Conservation (phyloP, 257 asterid genomes). For the Solanum sparsipilum region DNA sequence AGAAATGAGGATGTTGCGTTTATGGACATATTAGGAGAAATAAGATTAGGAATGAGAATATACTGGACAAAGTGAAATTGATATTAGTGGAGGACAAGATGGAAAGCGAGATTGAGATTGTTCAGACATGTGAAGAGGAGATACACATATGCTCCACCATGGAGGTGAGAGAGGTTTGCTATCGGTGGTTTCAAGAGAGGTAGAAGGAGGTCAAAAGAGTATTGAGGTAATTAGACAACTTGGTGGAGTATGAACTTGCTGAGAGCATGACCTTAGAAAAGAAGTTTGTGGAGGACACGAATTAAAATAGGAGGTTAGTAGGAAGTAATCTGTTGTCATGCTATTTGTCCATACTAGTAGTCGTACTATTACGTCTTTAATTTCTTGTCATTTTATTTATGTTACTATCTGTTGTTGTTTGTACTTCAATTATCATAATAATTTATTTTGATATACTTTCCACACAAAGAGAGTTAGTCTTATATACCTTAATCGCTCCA, state of each 20-base stretch:
- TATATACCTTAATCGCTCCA: too few species aligned
- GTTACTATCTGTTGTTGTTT: too few species aligned
- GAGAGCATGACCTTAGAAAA: neutral
- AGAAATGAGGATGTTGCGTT: neutral
- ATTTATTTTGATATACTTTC: neutral
- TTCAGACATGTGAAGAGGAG: too few species aligned
- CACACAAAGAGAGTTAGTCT: neutral
- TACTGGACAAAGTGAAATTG: accelerated
- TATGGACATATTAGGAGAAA: neutral
- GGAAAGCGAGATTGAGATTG: neutral
- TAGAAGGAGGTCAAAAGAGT: neutral
- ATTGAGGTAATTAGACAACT: neutral
- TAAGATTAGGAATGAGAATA: neutral
- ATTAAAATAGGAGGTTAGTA: neutral
- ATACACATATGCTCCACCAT: neutral
- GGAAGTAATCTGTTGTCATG: neutral
- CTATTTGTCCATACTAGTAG: neutral
- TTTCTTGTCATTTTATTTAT: too few species aligned
- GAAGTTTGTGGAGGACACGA: neutral
- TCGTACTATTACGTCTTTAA: neutral
- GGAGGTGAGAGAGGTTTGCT: neutral
- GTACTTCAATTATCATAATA: neutral
- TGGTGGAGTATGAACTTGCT: accelerated
- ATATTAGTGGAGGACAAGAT: neutral
- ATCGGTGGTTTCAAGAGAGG: neutral